These are phyloP conservation scores for Lasiodiplodia hormozganensis DNA, from an alignment of 2,329 filamentous ascomycete species.

Conservation along the genomic window DNA sequence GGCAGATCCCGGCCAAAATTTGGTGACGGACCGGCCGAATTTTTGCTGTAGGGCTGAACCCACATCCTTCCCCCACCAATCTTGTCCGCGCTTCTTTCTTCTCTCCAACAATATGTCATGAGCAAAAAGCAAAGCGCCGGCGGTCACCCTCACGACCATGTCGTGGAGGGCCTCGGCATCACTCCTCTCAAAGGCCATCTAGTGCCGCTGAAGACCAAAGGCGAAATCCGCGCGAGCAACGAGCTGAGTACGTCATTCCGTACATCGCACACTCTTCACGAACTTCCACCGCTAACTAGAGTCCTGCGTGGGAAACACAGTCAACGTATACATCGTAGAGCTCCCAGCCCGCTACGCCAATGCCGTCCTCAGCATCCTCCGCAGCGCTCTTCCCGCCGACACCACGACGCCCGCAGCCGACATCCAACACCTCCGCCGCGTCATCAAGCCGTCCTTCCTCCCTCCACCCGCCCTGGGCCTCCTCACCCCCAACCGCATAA, in stretches of 20 bases:
- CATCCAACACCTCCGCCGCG: slow-evolving; percentile 71
- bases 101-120: slow-evolving; percentile 29
- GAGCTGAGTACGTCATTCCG: slow-evolving; percentile 46
- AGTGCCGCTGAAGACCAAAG: slow-evolving; percentile 55
- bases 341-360: slow-evolving; percentile 76
- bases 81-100: neutral
- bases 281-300: neutral
- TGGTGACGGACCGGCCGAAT: slow-evolving; percentile 6
- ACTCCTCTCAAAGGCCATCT: slow-evolving; percentile 35
- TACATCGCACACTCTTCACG: neutral
- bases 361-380: slow-evolving; percentile 66
- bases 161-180: slow-evolving; percentile 23
- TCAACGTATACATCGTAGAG: slow-evolving; percentile 73
- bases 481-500: slow-evolving; percentile 34
- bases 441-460: slow-evolving; percentile 74
- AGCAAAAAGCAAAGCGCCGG: slow-evolving; percentile 20
- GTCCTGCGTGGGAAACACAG: slow-evolving; percentile 45
- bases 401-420: slow-evolving; percentile 43
- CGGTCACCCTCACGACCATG: neutral
- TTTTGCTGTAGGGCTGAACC: slow-evolving; percentile 22
- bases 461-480: slow-evolving; percentile 57
- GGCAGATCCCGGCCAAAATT: neutral
- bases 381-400: slow-evolving; percentile 52
- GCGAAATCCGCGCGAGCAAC: slow-evolving; percentile 56
- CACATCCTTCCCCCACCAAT: slow-evolving; percentile 13